Evolutionary conservation across 208 protist species (phyloP).

Genomic region (Leishmania tarentolae): DNA sequence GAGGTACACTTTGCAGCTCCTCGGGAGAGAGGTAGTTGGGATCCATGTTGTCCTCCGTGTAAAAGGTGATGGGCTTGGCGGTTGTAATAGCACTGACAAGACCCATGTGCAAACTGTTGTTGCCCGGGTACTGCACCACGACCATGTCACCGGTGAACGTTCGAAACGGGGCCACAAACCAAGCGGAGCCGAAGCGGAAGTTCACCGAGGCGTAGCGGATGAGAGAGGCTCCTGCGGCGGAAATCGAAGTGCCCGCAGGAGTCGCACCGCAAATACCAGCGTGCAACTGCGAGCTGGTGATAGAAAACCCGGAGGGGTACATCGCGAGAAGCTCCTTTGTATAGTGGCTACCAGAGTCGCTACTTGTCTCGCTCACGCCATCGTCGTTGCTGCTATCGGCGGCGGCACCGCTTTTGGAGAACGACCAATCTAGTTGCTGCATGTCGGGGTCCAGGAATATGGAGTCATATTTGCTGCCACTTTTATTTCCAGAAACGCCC

Average conservation of each 20-base stretch:
- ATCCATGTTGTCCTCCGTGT: constrained; percentile 57
- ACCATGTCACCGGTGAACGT: constrained; percentile 78
- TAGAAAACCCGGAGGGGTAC: constrained; percentile 8
- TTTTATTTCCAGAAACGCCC: not conserved
- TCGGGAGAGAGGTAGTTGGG: constrained; percentile 66
- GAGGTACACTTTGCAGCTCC: constrained; percentile 52
- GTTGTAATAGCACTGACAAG: constrained; percentile 77
- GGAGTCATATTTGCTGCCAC: constrained; percentile 11
- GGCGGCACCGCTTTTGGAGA: not conserved
- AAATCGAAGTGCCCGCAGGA: not conserved
- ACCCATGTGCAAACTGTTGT: constrained; percentile 72
- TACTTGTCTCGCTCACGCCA: constrained; percentile 52
- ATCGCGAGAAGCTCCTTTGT: constrained; percentile 1
- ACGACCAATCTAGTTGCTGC: not conserved
- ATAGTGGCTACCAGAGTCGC: constrained; percentile 29
- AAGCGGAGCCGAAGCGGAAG: constrained; percentile 88
- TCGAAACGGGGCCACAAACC: constrained; percentile 85
- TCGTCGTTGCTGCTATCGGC: constrained; percentile 39
- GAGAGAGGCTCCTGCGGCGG: constrained; percentile 16
- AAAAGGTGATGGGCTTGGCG: constrained; percentile 73
- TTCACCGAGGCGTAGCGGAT: constrained; percentile 85
- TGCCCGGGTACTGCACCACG: constrained; percentile 78
- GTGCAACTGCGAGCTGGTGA: constrained; percentile 20
- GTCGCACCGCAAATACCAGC: not conserved
- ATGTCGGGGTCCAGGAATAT: constrained; percentile 2